These are phyloP conservation scores for Diaporthe capsici DNA, from an alignment of 2,329 filamentous ascomycete genomes.

Conservation along the genomic window DNA sequence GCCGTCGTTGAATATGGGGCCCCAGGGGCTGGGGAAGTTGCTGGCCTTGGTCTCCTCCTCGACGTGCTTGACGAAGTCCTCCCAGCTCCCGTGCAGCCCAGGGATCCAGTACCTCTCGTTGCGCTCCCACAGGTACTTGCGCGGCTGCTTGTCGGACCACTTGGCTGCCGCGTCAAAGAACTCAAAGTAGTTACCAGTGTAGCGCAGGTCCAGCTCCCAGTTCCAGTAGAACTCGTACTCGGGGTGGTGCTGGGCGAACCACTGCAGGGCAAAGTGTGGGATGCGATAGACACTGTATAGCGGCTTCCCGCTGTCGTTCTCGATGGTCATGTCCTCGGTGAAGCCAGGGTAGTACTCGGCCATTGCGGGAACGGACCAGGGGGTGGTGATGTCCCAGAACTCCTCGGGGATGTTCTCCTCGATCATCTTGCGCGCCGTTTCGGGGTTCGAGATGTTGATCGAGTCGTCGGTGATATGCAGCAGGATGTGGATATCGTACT, in stretches of 20 bases:
- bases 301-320: conserved; percentile 56
- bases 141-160: conserved; percentile 77
- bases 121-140: conserved; percentile 81
- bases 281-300: conserved; percentile 68
- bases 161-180: conserved; percentile 75
- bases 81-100: conserved; percentile 75
- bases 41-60: conserved; percentile 64
- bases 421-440: conserved; percentile 65
- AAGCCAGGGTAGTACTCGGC: conserved; percentile 82
- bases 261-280: conserved; percentile 68
- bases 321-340: conserved; percentile 77
- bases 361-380: conserved; percentile 84
- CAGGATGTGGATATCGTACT: conserved; percentile 85
- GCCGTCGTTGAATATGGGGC: conserved; percentile 72
- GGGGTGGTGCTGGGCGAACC: conserved; percentile 81
- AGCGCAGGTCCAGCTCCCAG: conserved; percentile 87
- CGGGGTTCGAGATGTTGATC: conserved; percentile 71
- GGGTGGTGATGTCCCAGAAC: conserved; percentile 78
- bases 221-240: conserved; percentile 90
- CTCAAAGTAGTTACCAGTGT: conserved; percentile 86
- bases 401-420: conserved; percentile 62
- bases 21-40: conserved; percentile 76
- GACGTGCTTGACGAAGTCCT: conserved; percentile 75
- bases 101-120: conserved; percentile 82
- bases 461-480: conserved; percentile 80